A percentile compares a stretch with the other conserved stretches of the same genome.
phyloP scores from a whole-genome alignment of 805 yeast genomes.

The Starmerella kuoi region DNA sequence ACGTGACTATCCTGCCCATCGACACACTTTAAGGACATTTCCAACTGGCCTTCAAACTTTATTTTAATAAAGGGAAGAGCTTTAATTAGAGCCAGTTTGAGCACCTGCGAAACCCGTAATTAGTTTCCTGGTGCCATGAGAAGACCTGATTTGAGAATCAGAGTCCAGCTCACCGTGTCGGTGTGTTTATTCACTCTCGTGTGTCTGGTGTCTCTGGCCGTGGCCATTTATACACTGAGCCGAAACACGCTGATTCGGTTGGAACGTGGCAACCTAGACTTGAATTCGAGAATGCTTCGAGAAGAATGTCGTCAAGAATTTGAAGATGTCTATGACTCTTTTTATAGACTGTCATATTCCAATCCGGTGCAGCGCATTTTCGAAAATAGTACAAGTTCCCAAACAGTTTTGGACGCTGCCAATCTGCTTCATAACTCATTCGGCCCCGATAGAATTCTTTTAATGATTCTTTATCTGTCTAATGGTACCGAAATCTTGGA shows the following conservation, averaged over 20 bases:
- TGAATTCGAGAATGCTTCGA: conserved; percentile 18
- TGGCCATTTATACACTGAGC: conserved; percentile 33
- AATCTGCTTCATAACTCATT: conserved; percentile 15
- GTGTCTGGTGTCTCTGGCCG: conserved; percentile 59
- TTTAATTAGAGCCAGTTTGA: no score
- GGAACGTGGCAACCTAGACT: conserved; percentile 22
- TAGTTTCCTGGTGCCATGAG: no score
- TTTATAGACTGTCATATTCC: conserved; percentile 15
- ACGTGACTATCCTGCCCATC: no score
- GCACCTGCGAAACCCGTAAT: no score
- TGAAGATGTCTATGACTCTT: conserved; percentile 8
- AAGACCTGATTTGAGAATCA: conserved; percentile 41
- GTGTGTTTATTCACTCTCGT: conserved; percentile 58
- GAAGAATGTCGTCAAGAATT: conserved; percentile 19
- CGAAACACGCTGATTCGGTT: conserved; percentile 30
- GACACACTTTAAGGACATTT: no score
- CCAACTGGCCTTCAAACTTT: no score
- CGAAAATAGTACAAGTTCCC: conserved; percentile 2
- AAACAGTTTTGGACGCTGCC: conserved; percentile 5
- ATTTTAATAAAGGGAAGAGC: no score
- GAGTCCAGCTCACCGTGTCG: conserved; percentile 61
- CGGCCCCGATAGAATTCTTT: conserved; percentile 17
- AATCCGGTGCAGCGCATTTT: conserved; percentile 14
- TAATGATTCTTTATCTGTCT: conserved; percentile 12
- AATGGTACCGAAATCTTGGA: conserved; percentile 18